Conservation (phyloP, 305 asterid genomes). For the Solanum hybrid region DNA sequence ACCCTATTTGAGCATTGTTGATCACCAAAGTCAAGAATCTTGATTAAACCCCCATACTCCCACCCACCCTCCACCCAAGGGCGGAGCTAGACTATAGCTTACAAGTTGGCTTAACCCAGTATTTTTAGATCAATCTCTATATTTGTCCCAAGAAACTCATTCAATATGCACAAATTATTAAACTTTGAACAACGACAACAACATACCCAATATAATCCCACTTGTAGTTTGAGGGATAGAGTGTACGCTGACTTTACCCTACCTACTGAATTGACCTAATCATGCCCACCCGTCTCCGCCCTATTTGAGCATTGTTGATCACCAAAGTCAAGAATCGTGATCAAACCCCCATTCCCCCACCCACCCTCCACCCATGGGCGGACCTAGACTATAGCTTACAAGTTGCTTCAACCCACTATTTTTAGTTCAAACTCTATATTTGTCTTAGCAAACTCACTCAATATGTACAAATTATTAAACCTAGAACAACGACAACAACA, state of each 20-base stretch:
- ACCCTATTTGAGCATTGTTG: too few species aligned
- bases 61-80: background rate
- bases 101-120: background rate
- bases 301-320: background rate
- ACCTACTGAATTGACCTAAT: background rate
- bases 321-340: background rate
- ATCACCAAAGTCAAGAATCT: background rate
- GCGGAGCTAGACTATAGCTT: background rate
- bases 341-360: background rate
- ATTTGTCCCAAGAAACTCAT: background rate
- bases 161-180: background rate
- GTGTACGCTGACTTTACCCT: background rate
- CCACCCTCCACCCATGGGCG: background rate
- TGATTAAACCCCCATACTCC: background rate
- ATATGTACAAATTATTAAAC: background rate
- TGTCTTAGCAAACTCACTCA: background rate
- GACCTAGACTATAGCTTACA: background rate
- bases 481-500: background rate
- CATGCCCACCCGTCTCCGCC: background rate
- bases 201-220: background rate
- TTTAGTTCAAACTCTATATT: background rate
- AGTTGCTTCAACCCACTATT: background rate
- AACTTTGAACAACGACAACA: background rate
- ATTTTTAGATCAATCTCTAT: background rate
- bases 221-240: background rate